These are phyloP conservation scores for Tuber melanosporum DNA, from an alignment of 495 filamentous ascomycete genomes.

Conservation along the genomic window DNA sequence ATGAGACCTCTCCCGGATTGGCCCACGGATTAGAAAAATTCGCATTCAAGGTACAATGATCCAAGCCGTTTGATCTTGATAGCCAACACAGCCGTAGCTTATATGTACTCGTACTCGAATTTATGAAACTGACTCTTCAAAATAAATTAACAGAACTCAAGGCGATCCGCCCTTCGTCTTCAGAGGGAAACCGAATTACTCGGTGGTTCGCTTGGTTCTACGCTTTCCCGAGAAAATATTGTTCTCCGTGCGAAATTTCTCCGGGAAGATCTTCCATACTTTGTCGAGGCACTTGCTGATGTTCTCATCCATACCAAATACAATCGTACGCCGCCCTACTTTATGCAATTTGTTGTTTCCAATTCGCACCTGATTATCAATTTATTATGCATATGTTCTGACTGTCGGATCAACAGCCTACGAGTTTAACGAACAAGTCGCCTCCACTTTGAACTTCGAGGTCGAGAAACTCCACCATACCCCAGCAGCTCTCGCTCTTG, in stretches of 20 bases:
- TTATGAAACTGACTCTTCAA: neutral
- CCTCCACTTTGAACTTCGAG: slow-evolving; percentile 61
- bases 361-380: slow-evolving; percentile 6
- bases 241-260: slow-evolving; percentile 90
- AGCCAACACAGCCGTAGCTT: neutral
- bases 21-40: slow-evolving; percentile 84
- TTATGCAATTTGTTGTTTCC: slow-evolving; percentile 16
- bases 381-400: slow-evolving; percentile 29
- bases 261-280: slow-evolving; percentile 91
- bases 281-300: slow-evolving; percentile 89
- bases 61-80: slow-evolving; percentile 1
- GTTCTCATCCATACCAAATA: slow-evolving; percentile 82
- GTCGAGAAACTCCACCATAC: slow-evolving; percentile 61
- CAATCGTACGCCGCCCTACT: slow-evolving; percentile 54
- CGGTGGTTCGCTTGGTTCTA: slow-evolving; percentile 73
- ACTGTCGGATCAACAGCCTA: slow-evolving; percentile 53
- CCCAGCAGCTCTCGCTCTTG: slow-evolving; percentile 66
- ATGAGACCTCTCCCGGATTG: slow-evolving; percentile 80
- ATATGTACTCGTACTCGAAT: slow-evolving; percentile 1
- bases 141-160: slow-evolving; percentile 62
- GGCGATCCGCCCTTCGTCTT: slow-evolving; percentile 82
- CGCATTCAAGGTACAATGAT: slow-evolving; percentile 77
- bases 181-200: slow-evolving; percentile 90
- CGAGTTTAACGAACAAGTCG: slow-evolving; percentile 80
- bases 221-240: slow-evolving; percentile 87